phyloP scores from a whole-genome alignment of 2,329 filamentous ascomycete genomes.

The Magnaporthiopsis poae region DNA sequence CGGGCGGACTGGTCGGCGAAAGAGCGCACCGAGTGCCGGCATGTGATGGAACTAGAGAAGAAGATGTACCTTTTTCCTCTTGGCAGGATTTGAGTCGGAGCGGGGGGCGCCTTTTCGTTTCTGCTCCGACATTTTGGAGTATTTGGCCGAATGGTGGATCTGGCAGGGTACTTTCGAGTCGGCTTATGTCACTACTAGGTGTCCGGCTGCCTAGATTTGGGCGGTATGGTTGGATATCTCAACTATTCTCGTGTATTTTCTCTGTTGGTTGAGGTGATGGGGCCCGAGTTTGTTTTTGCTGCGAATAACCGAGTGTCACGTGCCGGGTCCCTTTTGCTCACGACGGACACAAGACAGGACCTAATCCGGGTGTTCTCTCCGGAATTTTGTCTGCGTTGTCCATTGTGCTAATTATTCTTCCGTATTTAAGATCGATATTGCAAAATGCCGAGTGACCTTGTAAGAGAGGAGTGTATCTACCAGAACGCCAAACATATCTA shows the following conservation, averaged over 20 bases:
- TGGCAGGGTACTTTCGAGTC: too few relatives aligned
- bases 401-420: too few relatives aligned
- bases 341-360: neutral
- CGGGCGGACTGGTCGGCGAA: neutral
- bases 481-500: neutral
- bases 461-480: neutral
- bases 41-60: neutral
- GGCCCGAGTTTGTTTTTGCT: too few relatives aligned
- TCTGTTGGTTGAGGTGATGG: neutral
- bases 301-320: neutral
- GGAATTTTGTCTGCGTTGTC: too few relatives aligned
- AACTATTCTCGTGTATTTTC: neutral
- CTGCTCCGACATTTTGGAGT: neutral
- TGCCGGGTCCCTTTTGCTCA: neutral
- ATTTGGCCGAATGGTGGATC: too few relatives aligned
- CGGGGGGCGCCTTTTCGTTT: constrained; percentile 5
- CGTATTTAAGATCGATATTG: neutral
- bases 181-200: too few relatives aligned
- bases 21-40: neutral
- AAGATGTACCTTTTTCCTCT: constrained; percentile 27
- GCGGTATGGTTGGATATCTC: too few relatives aligned
- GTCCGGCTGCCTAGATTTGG: too few relatives aligned
- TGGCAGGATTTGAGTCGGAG: constrained; percentile 26
- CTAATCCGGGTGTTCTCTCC: neutral
- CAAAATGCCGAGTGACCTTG: neutral